phyloP scores from a whole-genome alignment of 179 eudicot species.

The Silene noctiflora region DNA sequence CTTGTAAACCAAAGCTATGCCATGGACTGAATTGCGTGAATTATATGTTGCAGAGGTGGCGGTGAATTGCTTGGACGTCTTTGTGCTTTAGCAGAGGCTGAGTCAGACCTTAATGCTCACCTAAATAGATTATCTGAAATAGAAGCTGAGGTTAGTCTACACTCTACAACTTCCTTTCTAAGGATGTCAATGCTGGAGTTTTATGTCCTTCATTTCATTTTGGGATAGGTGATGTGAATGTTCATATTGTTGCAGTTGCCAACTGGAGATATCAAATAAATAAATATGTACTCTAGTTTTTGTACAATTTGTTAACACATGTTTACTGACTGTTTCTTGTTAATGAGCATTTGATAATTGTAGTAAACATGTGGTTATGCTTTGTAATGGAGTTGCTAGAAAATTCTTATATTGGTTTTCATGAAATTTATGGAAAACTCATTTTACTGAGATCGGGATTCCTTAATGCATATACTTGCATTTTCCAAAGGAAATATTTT shows the following conservation, averaged over 20 bases:
- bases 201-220: neutral
- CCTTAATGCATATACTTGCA: neutral
- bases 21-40: slow-evolving; percentile 8
- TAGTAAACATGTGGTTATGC: neutral
- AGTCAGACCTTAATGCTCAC: slow-evolving; percentile 64
- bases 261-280: slow-evolving; percentile 5
- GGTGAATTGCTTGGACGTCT: slow-evolving; percentile 85
- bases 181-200: slow-evolving; percentile 3
- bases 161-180: neutral
- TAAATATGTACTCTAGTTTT: neutral
- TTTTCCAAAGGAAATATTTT: neutral
- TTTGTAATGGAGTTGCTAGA: neutral
- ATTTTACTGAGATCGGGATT: neutral
- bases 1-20: neutral
- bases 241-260: neutral
- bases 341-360: neutral
- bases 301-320: neutral
- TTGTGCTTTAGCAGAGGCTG: slow-evolving; percentile 77
- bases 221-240: neutral
- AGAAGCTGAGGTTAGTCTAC: slow-evolving; percentile 69
- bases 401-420: neutral
- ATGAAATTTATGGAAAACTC: neutral
- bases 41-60: slow-evolving; percentile 72
- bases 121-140: slow-evolving; percentile 72
- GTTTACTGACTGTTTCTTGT: neutral